A percentile compares a stretch with the other conserved stretches of the same genome.
Conservation (phyloP, 2,329 filamentous ascomycete genomes). For the Bipolaris sorokiniana region DNA sequence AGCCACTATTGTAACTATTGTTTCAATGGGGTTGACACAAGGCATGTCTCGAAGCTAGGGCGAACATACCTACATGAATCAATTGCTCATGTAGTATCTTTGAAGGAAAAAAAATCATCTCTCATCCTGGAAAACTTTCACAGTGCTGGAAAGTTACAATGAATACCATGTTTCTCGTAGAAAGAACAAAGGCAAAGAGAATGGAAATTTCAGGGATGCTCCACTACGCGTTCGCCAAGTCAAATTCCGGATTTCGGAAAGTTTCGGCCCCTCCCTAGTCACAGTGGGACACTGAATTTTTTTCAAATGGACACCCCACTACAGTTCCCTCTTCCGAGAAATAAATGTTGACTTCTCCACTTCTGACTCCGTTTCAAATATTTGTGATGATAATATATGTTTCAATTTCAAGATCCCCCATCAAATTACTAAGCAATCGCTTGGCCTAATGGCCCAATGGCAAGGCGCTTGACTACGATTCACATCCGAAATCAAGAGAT, state of each 20-base stretch:
- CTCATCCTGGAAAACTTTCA: too few species aligned
- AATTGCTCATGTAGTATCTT: too few species aligned
- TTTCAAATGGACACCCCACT: slow-evolving; percentile 1
- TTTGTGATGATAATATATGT: neutral
- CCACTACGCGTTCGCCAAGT: neutral
- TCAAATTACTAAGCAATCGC: slow-evolving; percentile 16
- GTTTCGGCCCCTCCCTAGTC: neutral
- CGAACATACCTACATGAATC: too few species aligned
- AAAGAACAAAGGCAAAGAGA: neutral
- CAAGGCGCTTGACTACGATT: slow-evolving; percentile 63
- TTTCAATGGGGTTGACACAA: too few species aligned
- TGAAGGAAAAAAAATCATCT: too few species aligned
- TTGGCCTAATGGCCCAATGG: slow-evolving; percentile 58
- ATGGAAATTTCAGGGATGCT: neutral
- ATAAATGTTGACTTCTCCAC: neutral
- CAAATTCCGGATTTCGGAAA: neutral
- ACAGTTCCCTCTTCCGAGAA: neutral
- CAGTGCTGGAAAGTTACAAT: neutral
- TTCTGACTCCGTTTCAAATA: fast-evolving
- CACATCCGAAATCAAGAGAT: slow-evolving; percentile 37
- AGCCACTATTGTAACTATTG: too few species aligned
- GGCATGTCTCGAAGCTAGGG: too few species aligned
- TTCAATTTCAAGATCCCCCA: fast-evolving
- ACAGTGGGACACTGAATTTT: neutral
- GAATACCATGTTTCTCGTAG: neutral